A percentile compares a stretch with the other conserved stretches of the same genome.
These are phyloP conservation scores for Flaveria trinervia DNA, from an alignment of 129 eudicot species.

Conservation along the genomic window DNA sequence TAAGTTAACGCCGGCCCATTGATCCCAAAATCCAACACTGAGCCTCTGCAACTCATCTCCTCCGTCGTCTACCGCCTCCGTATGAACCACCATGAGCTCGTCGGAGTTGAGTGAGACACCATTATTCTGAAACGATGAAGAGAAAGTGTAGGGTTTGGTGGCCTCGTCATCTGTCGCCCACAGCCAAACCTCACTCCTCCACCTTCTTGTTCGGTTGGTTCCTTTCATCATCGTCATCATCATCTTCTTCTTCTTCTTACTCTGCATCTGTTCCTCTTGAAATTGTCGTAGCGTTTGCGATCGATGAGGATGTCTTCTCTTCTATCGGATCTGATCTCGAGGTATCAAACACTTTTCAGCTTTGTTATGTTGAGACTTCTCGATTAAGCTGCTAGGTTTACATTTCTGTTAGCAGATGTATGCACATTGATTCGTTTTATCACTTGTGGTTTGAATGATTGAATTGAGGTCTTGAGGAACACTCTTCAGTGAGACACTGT, in stretches of 20 bases:
- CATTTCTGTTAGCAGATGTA: neutral
- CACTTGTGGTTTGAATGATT: neutral
- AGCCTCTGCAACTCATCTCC: constrained; percentile 23
- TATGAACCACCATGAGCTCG: constrained; percentile 11
- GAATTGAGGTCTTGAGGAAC: neutral
- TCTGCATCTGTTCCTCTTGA: constrained; percentile 51
- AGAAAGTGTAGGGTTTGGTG: constrained; percentile 87
- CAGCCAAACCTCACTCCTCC: constrained; percentile 33
- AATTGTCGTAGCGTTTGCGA: constrained; percentile 68
- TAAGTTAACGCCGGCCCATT: constrained; percentile 15
- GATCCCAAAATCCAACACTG: constrained; percentile 17
- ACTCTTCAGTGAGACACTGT: too few species aligned
- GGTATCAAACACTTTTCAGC: constrained; percentile 36
- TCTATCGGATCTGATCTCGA: constrained; percentile 40
- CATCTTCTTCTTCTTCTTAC: constrained; percentile 20
- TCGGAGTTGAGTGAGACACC: constrained; percentile 16
- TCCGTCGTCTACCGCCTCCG: constrained; percentile 23
- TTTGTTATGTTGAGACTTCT: constrained; percentile 12
- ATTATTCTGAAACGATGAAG: constrained; percentile 31
- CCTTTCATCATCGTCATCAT: constrained; percentile 27
- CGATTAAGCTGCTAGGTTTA: constrained; percentile 19
- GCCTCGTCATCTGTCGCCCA: constrained; percentile 58
- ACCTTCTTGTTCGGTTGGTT: constrained; percentile 78
- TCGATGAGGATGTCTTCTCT: constrained; percentile 41
- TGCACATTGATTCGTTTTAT: constrained; percentile 2